Conservation (phyloP, 352 stramenopile genomes). For the Phytophthora pinifolia region DNA sequence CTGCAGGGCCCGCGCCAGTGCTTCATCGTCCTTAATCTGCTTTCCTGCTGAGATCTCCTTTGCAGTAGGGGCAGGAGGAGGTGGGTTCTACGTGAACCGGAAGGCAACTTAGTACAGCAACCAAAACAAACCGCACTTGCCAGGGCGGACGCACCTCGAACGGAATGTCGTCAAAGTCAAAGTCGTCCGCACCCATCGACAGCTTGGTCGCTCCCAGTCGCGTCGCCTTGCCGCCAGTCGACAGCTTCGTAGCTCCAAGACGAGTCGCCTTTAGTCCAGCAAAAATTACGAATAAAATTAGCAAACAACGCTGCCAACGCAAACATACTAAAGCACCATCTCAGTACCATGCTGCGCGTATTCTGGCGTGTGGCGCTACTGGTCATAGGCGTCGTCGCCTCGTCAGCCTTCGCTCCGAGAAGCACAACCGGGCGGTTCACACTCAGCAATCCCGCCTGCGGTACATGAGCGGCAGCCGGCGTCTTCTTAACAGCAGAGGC, state of each 20-base stretch:
- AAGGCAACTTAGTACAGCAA: background rate
- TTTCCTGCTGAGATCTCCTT: slow-evolving; percentile 50
- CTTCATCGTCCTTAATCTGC: slow-evolving; percentile 88
- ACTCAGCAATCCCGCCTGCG: slow-evolving; percentile 42
- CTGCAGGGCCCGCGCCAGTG: slow-evolving; percentile 78
- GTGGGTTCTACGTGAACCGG: slow-evolving; percentile 56
- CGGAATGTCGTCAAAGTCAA: slow-evolving; percentile 89
- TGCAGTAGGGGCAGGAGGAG: slow-evolving; percentile 37
- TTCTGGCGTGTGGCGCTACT: slow-evolving; percentile 51
- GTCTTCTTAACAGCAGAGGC: slow-evolving; percentile 24
- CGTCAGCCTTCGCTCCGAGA: slow-evolving; percentile 47
- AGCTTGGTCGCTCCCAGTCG: slow-evolving; percentile 77
- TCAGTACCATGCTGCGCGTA: slow-evolving; percentile 55
- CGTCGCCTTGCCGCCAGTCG: slow-evolving; percentile 44
- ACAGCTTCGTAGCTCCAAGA: slow-evolving; percentile 39
- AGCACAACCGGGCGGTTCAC: slow-evolving; percentile 75
- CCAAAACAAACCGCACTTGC: background rate
- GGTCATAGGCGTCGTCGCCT: slow-evolving; percentile 42
- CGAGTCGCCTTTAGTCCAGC: slow-evolving; percentile 22
- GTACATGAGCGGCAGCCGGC: slow-evolving; percentile 17
- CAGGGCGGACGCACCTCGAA: slow-evolving; percentile 54
- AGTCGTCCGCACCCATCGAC: slow-evolving; percentile 60
- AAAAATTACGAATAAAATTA: background rate
- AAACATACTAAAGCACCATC: background rate
- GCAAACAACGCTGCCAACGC: background rate